Evolutionary conservation across 345 rosid species (phyloP).

Genomic region (Arabidopsis arenosa): DNA sequence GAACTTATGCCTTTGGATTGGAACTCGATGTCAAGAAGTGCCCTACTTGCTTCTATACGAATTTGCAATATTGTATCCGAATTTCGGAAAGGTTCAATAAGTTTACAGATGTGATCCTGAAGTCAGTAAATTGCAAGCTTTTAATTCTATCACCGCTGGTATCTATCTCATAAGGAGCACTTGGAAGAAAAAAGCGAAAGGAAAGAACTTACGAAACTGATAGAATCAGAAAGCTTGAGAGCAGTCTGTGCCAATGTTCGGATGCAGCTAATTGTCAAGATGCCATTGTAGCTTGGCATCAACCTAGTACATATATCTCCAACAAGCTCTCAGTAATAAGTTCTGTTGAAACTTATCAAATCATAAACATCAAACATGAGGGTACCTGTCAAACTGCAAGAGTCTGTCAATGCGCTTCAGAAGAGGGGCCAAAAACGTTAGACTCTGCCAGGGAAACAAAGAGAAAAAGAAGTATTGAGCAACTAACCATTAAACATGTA

Average conservation of each 20-base stretch:
- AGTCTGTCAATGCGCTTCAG: constrained; percentile 95
- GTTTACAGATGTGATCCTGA: constrained; percentile 82
- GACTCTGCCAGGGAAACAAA: constrained; percentile 65
- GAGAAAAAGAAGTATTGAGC: constrained; percentile 33
- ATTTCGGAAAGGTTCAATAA: constrained; percentile 77
- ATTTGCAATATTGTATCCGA: constrained; percentile 68
- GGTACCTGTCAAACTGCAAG: constrained; percentile 92
- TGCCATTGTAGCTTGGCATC: constrained; percentile 97
- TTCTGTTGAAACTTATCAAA: constrained; percentile 19
- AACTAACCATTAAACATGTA: constrained; percentile 7
- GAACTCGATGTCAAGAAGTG: constrained; percentile 90
- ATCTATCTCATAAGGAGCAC: constrained; percentile 15
- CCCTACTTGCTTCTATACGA: constrained; percentile 86
- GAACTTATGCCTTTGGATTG: constrained; percentile 84
- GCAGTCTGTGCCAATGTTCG: constrained; percentile 86
- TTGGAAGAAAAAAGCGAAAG: constrained; percentile 7
- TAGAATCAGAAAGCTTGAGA: constrained; percentile 73
- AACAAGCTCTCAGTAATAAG: constrained; percentile 24
- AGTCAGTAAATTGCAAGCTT: constrained; percentile 32
- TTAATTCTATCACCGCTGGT: constrained; percentile 34
- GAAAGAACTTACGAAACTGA: constrained; percentile 69
- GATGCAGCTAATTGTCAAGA: constrained; percentile 91
- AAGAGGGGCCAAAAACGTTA: constrained; percentile 77
- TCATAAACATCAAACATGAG: constrained; percentile 31
- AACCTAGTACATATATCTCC: constrained; percentile 55